Percentiles rank a stretch among this genome's conserved stretches.
Evolutionary conservation across 2,329 filamentous ascomycete genomes (phyloP).

Genomic region (Fusarium citri): DNA sequence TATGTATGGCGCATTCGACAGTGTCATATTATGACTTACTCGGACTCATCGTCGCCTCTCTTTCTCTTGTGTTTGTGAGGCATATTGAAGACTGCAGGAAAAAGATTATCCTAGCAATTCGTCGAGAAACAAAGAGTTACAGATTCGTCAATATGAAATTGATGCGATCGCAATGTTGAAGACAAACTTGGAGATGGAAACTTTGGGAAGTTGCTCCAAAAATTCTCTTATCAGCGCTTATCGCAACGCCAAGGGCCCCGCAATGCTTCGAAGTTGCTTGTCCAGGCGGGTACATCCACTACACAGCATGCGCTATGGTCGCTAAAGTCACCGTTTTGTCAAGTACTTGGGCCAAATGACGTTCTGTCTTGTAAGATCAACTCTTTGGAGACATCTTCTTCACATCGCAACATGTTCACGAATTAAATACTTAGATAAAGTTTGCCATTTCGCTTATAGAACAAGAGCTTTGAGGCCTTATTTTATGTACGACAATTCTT

Average conservation of each 20-base stretch:
- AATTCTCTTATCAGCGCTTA: slow-evolving; percentile 46
- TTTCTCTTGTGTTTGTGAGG: slow-evolving; percentile 86
- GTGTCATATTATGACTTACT: slow-evolving; percentile 25
- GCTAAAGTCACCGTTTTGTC: neutral
- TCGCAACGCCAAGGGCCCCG: slow-evolving; percentile 5
- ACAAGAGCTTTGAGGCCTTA: no score
- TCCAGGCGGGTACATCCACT: neutral
- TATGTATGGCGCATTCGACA: neutral
- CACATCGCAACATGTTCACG: neutral
- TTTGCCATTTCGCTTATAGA: neutral
- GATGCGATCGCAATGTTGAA: neutral
- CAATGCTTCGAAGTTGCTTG: neutral
- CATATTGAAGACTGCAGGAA: slow-evolving; percentile 61
- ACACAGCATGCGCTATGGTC: neutral
- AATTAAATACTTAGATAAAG: neutral
- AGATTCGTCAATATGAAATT: neutral
- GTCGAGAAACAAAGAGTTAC: no score
- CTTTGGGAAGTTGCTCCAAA: slow-evolving; percentile 27
- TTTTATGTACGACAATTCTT: no score
- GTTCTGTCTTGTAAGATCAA: neutral
- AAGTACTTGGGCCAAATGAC: neutral
- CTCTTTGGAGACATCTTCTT: neutral
- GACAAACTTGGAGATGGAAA: slow-evolving; percentile 12
- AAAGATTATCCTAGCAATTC: accelerated
- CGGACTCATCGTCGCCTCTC: slow-evolving; percentile 61